Conservation (phyloP, 352 stramenopile species). For the Phytophthora pluvialis region DNA sequence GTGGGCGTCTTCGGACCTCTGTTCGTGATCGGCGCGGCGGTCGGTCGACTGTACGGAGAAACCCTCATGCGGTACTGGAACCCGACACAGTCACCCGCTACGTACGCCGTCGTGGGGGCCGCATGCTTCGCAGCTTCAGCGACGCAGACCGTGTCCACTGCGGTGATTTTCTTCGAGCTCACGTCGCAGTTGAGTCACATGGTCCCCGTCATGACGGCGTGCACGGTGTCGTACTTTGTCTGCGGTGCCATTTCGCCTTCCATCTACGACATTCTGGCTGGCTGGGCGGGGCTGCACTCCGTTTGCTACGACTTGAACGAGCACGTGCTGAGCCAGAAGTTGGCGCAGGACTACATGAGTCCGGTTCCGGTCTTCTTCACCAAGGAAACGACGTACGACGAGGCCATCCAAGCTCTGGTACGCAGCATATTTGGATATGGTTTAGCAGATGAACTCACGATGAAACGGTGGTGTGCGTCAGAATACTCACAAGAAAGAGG, state of each 20-base stretch:
- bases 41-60: constrained; percentile 83
- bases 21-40: constrained; percentile 82
- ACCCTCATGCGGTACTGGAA: constrained; percentile 84
- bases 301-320: constrained; percentile 89
- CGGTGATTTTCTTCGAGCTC: constrained; percentile 91
- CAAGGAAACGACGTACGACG: constrained; percentile 74
- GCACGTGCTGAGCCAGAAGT: constrained; percentile 77
- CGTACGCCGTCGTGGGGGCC: constrained; percentile 92
- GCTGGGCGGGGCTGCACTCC: constrained; percentile 77
- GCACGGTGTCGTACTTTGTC: constrained; percentile 86
- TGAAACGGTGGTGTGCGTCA: constrained; percentile 14
- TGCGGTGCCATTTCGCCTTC: constrained; percentile 77
- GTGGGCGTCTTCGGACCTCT: constrained; percentile 85
- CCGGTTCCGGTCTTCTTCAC: constrained; percentile 68
- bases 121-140: constrained; percentile 92
- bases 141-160: constrained; percentile 90
- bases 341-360: constrained; percentile 73
- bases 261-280: constrained; percentile 88
- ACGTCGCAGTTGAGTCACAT: constrained; percentile 88
- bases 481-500: constrained; percentile 76
- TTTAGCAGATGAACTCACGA: background rate
- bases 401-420: constrained; percentile 77
- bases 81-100: constrained; percentile 73
- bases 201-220: constrained; percentile 85
- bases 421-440: background rate